Percentiles rank a stretch among this genome's conserved stretches.
These are phyloP conservation scores for Yamadazyma nakazawae DNA, from an alignment of 805 yeast genomes.

Conservation along the genomic window DNA sequence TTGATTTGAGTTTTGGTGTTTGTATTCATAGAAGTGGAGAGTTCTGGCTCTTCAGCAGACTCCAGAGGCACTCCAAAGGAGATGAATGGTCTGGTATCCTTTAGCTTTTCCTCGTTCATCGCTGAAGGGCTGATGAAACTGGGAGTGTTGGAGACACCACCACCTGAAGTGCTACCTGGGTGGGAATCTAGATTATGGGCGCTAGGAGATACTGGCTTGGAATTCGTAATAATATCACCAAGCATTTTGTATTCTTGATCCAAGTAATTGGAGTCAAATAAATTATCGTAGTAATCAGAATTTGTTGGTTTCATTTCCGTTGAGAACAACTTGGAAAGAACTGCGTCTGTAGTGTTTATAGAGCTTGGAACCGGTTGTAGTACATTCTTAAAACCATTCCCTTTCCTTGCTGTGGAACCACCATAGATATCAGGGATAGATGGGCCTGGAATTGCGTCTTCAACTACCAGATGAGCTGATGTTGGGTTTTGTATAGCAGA, in stretches of 20 bases:
- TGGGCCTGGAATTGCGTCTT: not conserved
- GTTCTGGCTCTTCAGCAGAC: constrained; percentile 2
- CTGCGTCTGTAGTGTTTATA: constrained; percentile 29
- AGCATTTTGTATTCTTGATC: constrained; percentile 51
- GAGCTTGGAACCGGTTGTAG: constrained; percentile 9
- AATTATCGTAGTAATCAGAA: constrained; percentile 11
- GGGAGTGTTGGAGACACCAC: not conserved
- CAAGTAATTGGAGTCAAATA: constrained; percentile 43
- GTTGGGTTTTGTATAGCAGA: constrained; percentile 1
- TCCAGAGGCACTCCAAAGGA: constrained; percentile 29
- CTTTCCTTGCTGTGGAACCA: too few species aligned
- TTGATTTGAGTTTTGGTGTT: not conserved
- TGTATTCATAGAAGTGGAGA: not conserved
- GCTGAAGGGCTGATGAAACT: constrained; percentile 7
- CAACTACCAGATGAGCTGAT: not conserved
- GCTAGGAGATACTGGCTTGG: constrained; percentile 39
- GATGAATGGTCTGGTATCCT: constrained; percentile 40
- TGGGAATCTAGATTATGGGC: not conserved
- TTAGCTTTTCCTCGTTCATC: constrained; percentile 11
- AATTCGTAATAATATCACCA: constrained; percentile 43
- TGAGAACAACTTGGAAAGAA: constrained; percentile 21
- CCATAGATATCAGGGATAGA: not conserved
- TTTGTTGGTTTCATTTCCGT: constrained; percentile 12
- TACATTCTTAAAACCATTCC: not conserved
- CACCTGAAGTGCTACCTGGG: not conserved